phyloP scores from a whole-genome alignment of 495 filamentous ascomycete genomes.

The Aspergillus saccharolyticus region DNA sequence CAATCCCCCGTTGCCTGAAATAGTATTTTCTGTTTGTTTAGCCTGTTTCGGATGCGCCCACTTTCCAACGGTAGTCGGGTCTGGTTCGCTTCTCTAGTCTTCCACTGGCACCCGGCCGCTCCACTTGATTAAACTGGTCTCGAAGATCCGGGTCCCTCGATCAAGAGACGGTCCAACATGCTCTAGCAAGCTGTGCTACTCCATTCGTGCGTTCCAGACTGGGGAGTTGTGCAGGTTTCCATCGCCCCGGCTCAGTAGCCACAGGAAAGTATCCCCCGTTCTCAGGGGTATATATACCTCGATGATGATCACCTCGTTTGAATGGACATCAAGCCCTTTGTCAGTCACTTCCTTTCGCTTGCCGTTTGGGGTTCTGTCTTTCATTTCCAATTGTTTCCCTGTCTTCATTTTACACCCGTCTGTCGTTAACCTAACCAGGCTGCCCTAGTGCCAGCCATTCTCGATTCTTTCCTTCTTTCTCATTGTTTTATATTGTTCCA shows the following conservation, averaged over 20 bases:
- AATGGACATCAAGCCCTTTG: conserved; percentile 19
- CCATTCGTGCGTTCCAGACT: conserved; percentile 15
- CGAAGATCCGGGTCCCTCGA: conserved; percentile 24
- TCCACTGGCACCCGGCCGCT: conserved; percentile 17
- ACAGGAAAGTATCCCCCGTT: conserved; percentile 5
- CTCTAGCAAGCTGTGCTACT: conserved; percentile 7
- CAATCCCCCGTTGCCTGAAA: conserved; percentile 20
- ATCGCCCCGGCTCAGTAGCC: conserved; percentile 11
- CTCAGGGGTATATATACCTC: conserved; percentile 43
- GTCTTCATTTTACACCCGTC: conserved; percentile 20
- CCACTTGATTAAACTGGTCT: conserved; percentile 20
- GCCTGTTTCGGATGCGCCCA: conserved; percentile 20
- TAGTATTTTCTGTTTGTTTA: conserved; percentile 17
- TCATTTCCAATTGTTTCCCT: conserved; percentile 22
- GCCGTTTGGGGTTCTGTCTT: conserved; percentile 21
- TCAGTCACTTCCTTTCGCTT: conserved; percentile 21
- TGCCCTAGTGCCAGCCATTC: conserved; percentile 16
- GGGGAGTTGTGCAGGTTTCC: conserved; percentile 11
- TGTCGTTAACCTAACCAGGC: conserved; percentile 32
- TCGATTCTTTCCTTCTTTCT: conserved; percentile 16
- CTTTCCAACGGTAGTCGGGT: conserved; percentile 18
- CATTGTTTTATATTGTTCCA: conserved; percentile 11
- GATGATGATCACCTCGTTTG: conserved; percentile 22
- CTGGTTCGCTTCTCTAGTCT: conserved; percentile 14
- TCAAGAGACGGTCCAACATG: conserved; percentile 13